Conservation (phyloP, 371 early-diverging fungal genomes). For the Batkoa obscura region DNA sequence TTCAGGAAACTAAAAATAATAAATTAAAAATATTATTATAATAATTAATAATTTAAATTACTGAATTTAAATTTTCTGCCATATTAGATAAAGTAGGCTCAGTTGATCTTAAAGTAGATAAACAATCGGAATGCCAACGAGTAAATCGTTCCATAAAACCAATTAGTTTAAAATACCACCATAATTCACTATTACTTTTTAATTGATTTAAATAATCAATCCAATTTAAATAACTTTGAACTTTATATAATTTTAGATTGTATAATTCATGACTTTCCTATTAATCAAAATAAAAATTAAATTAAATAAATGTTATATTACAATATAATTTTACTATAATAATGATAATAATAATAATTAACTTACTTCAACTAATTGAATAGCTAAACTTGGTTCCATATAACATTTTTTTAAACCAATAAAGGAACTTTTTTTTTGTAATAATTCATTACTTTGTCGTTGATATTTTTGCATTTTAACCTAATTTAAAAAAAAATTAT, state of each 20-base stretch:
- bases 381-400: not conserved
- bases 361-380: not conserved
- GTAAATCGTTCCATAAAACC: not conserved
- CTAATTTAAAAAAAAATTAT: not conserved
- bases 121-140: not conserved
- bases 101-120: not conserved
- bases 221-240: slow-evolving; percentile 1
- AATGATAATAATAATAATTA: too few relatives aligned
- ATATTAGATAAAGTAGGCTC: not conserved
- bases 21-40: not conserved
- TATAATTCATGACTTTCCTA: not conserved
- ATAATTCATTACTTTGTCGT: not conserved
- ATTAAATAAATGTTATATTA: too few relatives aligned
- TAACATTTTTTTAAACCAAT: not conserved
- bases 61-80: not conserved
- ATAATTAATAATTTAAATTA: not conserved
- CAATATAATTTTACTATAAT: too few relatives aligned
- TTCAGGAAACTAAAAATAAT: not conserved
- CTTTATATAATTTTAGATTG: not conserved
- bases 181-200: not conserved
- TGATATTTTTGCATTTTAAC: not conserved
- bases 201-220: slow-evolving; percentile 1
- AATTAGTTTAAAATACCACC: not conserved
- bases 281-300: not conserved
- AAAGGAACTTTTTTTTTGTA: not conserved